Conservation (phyloP, 352 stramenopile species). For the Phytophthora litchii region DNA sequence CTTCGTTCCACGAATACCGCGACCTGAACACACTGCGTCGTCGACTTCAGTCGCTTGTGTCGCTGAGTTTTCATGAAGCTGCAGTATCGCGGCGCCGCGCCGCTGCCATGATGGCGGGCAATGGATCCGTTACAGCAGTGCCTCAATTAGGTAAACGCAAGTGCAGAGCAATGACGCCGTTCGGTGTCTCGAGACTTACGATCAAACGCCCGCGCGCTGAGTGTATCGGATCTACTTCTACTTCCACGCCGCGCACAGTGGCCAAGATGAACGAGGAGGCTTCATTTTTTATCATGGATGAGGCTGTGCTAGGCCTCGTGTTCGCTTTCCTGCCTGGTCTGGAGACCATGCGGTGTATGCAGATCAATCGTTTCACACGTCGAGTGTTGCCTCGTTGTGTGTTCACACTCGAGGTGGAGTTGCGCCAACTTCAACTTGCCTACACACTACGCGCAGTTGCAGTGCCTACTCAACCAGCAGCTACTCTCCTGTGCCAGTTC, state of each 20-base stretch:
- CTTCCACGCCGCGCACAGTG: slow-evolving; percentile 19
- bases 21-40: slow-evolving; percentile 84
- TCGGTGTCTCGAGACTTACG: slow-evolving; percentile 63
- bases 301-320: slow-evolving; percentile 69
- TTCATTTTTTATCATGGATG: slow-evolving; percentile 70
- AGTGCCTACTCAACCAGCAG: slow-evolving; percentile 32
- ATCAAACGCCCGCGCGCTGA: slow-evolving; percentile 63
- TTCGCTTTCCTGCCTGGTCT: slow-evolving; percentile 72
- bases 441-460: slow-evolving; percentile 37
- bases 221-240: slow-evolving; percentile 32
- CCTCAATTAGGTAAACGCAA: slow-evolving; percentile 64
- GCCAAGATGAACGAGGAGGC: slow-evolving; percentile 26
- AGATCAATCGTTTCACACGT: slow-evolving; percentile 69
- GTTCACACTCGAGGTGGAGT: slow-evolving; percentile 55
- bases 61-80: slow-evolving; percentile 87
- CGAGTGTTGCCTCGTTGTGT: slow-evolving; percentile 68
- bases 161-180: slow-evolving; percentile 34
- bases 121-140: slow-evolving; percentile 28
- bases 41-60: slow-evolving; percentile 83
- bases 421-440: slow-evolving; percentile 51
- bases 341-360: slow-evolving; percentile 66
- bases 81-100: slow-evolving; percentile 60
- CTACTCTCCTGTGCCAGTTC: slow-evolving; percentile 56
- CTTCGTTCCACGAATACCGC: slow-evolving; percentile 86
- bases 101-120: slow-evolving; percentile 15